Conservation (phyloP, 306 rosid genomes). For the Dryas octopetala region DNA sequence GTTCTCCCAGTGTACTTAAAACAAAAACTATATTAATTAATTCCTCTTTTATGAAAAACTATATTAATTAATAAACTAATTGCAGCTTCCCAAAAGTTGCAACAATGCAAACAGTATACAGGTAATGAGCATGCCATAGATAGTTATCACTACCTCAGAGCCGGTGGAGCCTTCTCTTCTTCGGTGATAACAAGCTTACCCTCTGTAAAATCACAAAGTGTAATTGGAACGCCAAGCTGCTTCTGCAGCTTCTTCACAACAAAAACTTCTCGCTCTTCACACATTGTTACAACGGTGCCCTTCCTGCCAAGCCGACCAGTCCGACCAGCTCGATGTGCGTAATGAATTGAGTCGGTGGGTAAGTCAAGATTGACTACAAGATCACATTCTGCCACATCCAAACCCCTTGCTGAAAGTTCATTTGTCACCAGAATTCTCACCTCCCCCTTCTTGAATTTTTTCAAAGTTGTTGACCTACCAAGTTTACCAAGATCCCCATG, state of each 20-base stretch:
- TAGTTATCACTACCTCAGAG: constrained; percentile 11
- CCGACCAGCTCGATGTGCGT: constrained; percentile 94
- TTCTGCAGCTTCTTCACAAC: constrained; percentile 85
- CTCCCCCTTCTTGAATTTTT: constrained; percentile 83
- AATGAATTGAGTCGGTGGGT: constrained; percentile 86
- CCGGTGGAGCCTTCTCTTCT: constrained; percentile 31
- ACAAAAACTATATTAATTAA: neutral
- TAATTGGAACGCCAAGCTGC: constrained; percentile 70
- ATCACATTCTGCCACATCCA: constrained; percentile 94
- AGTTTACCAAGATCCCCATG: constrained; percentile 98
- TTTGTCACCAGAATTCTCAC: constrained; percentile 81
- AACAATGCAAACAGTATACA: neutral
- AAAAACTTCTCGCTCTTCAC: constrained; percentile 86
- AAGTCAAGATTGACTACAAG: constrained; percentile 90
- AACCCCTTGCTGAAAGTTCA: constrained; percentile 89
- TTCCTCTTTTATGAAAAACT: neutral
- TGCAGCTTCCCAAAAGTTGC: neutral
- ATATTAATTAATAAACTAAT: neutral
- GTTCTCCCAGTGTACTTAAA: neutral
- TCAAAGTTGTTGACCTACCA: constrained; percentile 78
- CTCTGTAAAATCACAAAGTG: constrained; percentile 64
- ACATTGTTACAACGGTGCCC: constrained; percentile 76
- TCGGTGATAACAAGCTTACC: constrained; percentile 60
- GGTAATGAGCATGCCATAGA: neutral
- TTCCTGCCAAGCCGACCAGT: constrained; percentile 90